Evolutionary conservation across 2,329 filamentous ascomycete genomes (phyloP).

Genomic region (Fusarium armeniacum): DNA sequence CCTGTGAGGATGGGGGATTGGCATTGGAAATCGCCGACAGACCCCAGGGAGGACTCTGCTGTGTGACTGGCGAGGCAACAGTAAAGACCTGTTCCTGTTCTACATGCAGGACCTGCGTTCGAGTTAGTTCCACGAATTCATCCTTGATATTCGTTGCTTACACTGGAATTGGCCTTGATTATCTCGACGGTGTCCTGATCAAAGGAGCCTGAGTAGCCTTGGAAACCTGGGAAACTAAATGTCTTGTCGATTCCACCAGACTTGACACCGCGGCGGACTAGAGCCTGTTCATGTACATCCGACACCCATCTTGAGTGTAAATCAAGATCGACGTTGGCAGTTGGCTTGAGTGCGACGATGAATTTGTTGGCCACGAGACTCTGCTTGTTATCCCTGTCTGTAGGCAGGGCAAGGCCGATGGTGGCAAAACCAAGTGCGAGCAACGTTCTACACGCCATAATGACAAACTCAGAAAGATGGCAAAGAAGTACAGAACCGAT

Average conservation of each 20-base stretch:
- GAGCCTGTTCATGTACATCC: not conserved
- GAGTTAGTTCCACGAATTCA: not conserved
- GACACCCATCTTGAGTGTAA: conserved; percentile 8
- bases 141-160: fast-evolving
- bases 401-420: not conserved
- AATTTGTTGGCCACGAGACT: not conserved
- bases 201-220: conserved; percentile 8
- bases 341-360: conserved; percentile 6
- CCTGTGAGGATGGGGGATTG: conserved; percentile 8
- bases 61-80: not conserved
- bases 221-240: conserved; percentile 11
- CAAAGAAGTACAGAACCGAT: fast-evolving
- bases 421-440: not conserved
- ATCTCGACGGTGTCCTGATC: conserved; percentile 9
- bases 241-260: conserved; percentile 2
- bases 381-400: not conserved
- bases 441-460: not conserved
- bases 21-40: conserved; percentile 21
- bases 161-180: conserved; percentile 13
- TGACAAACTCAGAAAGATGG: not conserved
- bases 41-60: conserved; percentile 14
- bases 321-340: not conserved
- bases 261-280: not conserved
- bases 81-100: conserved; percentile 3
- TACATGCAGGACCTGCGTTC: not conserved